Base-by-base conservation (phyloP, 768 basidiomycete genomes). In the Auricularia sp. region DNA sequence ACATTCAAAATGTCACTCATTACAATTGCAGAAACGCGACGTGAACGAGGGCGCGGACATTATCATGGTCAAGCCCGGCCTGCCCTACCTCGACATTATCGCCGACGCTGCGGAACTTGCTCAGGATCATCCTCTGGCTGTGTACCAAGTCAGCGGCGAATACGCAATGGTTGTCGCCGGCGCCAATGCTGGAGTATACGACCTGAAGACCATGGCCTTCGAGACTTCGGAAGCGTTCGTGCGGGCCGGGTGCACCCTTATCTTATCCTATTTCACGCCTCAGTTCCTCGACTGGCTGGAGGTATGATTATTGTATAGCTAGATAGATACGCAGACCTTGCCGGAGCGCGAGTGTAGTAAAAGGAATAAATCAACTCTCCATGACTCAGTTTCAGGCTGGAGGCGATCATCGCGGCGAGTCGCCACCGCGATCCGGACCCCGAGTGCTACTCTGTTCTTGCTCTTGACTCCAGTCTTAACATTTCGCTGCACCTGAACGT, bases 141-240 rank as follows among this genome's bases (percentile, higher is more conserved):
- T 91, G 71, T 99, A 98, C 75, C 91, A 95, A 76, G 97, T 99
- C 61, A 94, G 92, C 64, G 97, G 97, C 2, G 97, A 98, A 75
- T 98, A 90, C 68, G 93, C 96, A 10, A 98, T 98, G 97, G 80
- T 99, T 36, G 88, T 90, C 64, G 96, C 97, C 0, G 97, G 95
- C 42, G 97, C 97, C 8, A 79, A 80, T 3, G 92, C 93, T 2
- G 96, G 96, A 11, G 90, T 98, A n/a, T 98, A 96, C 70, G 90
- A 90, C 65, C 77, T 98, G 65, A 87, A 83, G 68, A 83, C 84
- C 33, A 95, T 98, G 95, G 96, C 95, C 14, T 94, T 97, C 67
- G 97, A 99, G 78, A 88, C 85, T 7, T 84, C 85, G 2, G 93
- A 98, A 51, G 84, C 93, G 65, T 92, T 98, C 87, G 79, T 97